These are phyloP conservation scores for Meyerozyma guilliermondii DNA, from an alignment of 1,139 yeast species.

Conservation along the genomic window DNA sequence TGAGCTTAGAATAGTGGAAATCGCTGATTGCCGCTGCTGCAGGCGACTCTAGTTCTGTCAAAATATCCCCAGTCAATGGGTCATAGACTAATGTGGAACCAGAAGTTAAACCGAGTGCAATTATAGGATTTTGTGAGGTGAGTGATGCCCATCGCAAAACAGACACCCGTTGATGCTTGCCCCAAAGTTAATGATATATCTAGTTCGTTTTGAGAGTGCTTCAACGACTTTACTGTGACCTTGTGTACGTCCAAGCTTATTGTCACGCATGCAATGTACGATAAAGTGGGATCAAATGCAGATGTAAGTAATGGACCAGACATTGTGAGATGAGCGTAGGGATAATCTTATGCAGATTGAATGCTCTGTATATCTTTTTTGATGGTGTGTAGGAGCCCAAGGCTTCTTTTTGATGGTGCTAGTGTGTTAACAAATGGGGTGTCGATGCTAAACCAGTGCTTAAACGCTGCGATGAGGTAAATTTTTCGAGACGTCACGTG, in stretches of 20 bases:
- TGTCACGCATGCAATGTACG: slow-evolving; percentile 60
- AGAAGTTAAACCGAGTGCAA: slow-evolving; percentile 62
- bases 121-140: slow-evolving; percentile 33
- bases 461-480: slow-evolving; percentile 2
- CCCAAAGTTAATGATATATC: slow-evolving; percentile 46
- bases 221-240: slow-evolving; percentile 57
- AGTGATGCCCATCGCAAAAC: slow-evolving; percentile 52
- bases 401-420: neutral
- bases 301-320: slow-evolving; percentile 26
- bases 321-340: slow-evolving; percentile 4
- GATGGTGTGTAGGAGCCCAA: neutral
- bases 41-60: slow-evolving; percentile 48
- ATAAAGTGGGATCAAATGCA: slow-evolving; percentile 52
- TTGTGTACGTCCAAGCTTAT: slow-evolving; percentile 73
- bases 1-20: slow-evolving; percentile 38
- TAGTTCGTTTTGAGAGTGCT: slow-evolving; percentile 30
- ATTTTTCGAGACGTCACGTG: slow-evolving; percentile 1
- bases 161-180: slow-evolving; percentile 50
- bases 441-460: neutral
- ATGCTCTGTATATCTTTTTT: neutral
- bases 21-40: slow-evolving; percentile 50
- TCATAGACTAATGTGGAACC: slow-evolving; percentile 67
- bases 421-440: neutral
- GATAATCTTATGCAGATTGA: neutral
- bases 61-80: slow-evolving; percentile 56